These are phyloP conservation scores for Botrytis byssoidea DNA, from an alignment of 2,329 filamentous ascomycete genomes.

Conservation along the genomic window DNA sequence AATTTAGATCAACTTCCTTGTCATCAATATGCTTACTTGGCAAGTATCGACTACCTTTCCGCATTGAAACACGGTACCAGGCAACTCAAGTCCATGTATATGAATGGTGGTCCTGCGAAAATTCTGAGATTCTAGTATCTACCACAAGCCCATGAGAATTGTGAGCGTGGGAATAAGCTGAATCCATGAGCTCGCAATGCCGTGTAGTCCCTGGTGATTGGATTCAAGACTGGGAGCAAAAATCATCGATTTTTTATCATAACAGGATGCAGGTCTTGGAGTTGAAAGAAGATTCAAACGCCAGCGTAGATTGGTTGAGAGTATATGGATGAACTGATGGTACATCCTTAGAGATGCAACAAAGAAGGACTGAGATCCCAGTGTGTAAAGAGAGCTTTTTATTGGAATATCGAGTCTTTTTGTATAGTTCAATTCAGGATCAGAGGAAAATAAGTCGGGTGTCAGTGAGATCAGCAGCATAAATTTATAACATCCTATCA, in stretches of 20 bases:
- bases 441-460: background rate
- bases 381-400: background rate
- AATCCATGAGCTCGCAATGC: background rate
- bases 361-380: background rate
- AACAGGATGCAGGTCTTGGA: background rate
- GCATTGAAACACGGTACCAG: conserved; percentile 50
- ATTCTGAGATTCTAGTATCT: conserved; percentile 59
- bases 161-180: background rate
- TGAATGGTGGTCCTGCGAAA: conserved; percentile 56
- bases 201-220: background rate
- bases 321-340: background rate
- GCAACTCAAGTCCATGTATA: conserved; percentile 59
- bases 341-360: background rate
- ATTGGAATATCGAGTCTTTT: background rate
- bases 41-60: conserved; percentile 26
- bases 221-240: background rate
- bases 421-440: background rate
- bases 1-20: conserved; percentile 54
- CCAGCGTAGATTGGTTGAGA: background rate
- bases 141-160: conserved; percentile 46
- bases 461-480: background rate
- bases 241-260: background rate
- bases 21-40: conserved; percentile 34
- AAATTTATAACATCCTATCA: background rate
- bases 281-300: background rate